Evolutionary conservation across 805 yeast genomes (phyloP).

Genomic region (Saccharomycopsis guyanensis): DNA sequence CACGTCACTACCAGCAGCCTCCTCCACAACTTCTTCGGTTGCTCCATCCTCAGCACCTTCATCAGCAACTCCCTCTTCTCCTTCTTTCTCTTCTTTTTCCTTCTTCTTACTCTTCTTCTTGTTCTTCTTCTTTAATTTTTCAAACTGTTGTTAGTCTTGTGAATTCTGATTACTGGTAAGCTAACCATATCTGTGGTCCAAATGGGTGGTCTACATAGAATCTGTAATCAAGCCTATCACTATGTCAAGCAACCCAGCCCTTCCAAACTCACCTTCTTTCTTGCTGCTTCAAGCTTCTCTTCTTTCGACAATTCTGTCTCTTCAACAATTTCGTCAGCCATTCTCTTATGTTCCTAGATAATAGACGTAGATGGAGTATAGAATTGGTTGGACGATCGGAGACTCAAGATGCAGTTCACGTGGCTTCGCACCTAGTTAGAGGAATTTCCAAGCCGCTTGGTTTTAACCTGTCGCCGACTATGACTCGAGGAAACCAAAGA

Average conservation of each 20-base stretch:
- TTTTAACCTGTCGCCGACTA: too few species aligned
- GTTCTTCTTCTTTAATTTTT: constrained; percentile 57
- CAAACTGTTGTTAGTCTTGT: constrained; percentile 32
- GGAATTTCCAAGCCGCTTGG: too few species aligned
- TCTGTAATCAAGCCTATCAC: too few species aligned
- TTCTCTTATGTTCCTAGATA: too few species aligned
- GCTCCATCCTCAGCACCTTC: constrained; percentile 14
- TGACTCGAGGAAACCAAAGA: constrained; percentile 97
- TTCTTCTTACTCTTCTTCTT: constrained; percentile 41
- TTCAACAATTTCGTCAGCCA: not conserved
- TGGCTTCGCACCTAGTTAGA: too few species aligned
- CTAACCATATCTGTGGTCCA: too few species aligned
- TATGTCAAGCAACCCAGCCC: too few species aligned
- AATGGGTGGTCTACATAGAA: too few species aligned
- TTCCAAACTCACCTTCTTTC: constrained; percentile 53
- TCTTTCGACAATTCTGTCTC: constrained; percentile 34
- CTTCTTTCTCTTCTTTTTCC: constrained; percentile 22
- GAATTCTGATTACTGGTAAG: too few species aligned
- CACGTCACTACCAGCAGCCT: constrained; percentile 34
- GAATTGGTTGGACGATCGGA: too few species aligned
- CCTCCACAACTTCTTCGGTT: constrained; percentile 29
- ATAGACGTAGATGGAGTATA: too few species aligned
- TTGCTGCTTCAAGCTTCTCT: constrained; percentile 66
- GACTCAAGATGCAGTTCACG: too few species aligned
- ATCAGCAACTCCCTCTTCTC: constrained; percentile 4